phyloP scores from a whole-genome alignment of 495 filamentous ascomycete species.

The Penicillium samsonianum region DNA sequence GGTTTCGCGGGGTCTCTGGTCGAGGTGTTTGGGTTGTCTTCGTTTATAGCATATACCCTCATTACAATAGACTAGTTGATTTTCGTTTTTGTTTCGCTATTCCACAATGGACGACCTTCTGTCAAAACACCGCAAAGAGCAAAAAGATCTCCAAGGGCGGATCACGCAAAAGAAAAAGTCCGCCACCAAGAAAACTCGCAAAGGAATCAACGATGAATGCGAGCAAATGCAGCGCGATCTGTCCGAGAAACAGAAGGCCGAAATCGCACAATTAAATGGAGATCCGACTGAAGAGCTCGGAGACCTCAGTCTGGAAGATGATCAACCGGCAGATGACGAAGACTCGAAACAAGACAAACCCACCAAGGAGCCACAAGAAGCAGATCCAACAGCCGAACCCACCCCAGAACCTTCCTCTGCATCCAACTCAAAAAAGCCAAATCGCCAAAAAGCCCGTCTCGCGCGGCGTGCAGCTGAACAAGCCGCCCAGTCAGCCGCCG shows the following conservation, averaged over 20 bases:
- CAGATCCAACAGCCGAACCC: constrained; percentile 9
- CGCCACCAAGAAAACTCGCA: constrained; percentile 93
- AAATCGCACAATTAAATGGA: constrained; percentile 61
- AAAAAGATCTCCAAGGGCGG: constrained; percentile 76
- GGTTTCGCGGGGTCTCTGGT: constrained; percentile 35
- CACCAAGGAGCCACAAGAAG: constrained; percentile 8
- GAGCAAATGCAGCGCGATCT: constrained; percentile 68
- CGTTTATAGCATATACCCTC: neutral
- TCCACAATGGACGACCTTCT: constrained; percentile 69
- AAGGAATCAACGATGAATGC: constrained; percentile 83
- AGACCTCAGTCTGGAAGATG: constrained; percentile 34
- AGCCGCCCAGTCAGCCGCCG: constrained; percentile 64
- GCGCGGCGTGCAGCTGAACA: constrained; percentile 85
- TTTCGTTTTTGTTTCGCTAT: neutral
- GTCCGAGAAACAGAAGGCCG: constrained; percentile 64
- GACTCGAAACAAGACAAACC: constrained; percentile 13
- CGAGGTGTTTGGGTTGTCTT: constrained; percentile 9
- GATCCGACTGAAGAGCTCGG: constrained; percentile 31
- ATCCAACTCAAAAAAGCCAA: constrained; percentile 66
- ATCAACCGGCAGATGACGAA: constrained; percentile 23
- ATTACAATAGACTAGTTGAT: neutral
- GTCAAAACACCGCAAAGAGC: constrained; percentile 82
- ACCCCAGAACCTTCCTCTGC: constrained; percentile 16
- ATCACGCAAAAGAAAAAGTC: constrained; percentile 95
- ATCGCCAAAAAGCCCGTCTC: constrained; percentile 86